phyloP scores from a whole-genome alignment of 768 basidiomycete species.

The Xanthoconium stramineum region DNA sequence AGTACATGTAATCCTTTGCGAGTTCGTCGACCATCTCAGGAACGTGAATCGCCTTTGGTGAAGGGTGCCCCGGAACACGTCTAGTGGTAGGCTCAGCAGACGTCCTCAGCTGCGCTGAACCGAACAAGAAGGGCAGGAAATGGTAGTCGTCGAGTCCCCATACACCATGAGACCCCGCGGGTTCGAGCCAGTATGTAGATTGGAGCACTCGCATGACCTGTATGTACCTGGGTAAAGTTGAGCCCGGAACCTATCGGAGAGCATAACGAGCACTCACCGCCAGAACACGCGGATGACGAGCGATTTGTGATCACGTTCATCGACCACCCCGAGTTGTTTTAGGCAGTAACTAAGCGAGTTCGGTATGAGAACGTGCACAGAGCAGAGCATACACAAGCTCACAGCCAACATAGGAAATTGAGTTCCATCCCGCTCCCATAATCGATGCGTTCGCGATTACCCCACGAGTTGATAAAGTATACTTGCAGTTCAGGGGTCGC shows the following conservation, averaged over 20 bases:
- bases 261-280: constrained; percentile 46
- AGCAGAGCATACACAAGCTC: constrained; percentile 27
- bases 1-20: constrained; percentile 91
- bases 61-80: constrained; percentile 60
- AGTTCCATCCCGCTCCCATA: constrained; percentile 99
- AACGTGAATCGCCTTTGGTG: constrained; percentile 91
- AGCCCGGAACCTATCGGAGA: background rate
- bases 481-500: constrained; percentile 66
- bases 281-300: constrained; percentile 87
- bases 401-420: constrained; percentile 97
- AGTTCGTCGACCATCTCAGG: constrained; percentile 90
- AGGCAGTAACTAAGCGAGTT: constrained; percentile 68
- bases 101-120: constrained; percentile 65
- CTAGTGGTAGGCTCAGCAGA: background rate
- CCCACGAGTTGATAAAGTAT: constrained; percentile 90
- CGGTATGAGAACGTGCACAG: background rate
- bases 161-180: constrained; percentile 98
- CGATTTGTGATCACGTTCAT: constrained; percentile 62
- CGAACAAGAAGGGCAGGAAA: constrained; percentile 89
- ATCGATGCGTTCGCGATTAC: constrained; percentile 87
- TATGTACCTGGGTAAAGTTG: constrained; percentile 52
- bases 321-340: constrained; percentile 62
- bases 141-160: constrained; percentile 98
- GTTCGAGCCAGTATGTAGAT: constrained; percentile 95
- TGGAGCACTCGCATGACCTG: constrained; percentile 82